Evolutionary conservation across 2,329 filamentous ascomycete genomes (phyloP).

Genomic region (Davidsoniella neocaledoniae): DNA sequence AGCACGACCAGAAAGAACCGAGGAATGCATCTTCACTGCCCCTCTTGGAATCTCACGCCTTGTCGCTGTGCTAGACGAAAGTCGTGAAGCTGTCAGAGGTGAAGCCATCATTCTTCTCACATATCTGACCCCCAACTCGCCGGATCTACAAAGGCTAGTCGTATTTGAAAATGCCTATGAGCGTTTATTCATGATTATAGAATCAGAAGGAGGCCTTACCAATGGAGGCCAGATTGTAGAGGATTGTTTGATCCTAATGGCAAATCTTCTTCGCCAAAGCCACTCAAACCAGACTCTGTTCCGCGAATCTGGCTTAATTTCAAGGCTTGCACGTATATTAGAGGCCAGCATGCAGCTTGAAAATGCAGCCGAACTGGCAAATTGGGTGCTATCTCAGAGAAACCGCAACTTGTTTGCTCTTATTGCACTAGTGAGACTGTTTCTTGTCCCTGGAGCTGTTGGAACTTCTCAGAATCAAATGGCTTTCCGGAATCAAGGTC

Average conservation of each 20-base stretch:
- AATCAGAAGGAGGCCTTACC: conserved; percentile 61
- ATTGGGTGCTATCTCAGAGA: conserved; percentile 60
- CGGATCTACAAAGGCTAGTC: conserved; percentile 85
- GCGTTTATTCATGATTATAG: conserved; percentile 65
- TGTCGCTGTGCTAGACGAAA: conserved; percentile 70
- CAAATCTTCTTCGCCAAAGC: conserved; percentile 77
- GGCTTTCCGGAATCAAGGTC: conserved; percentile 68
- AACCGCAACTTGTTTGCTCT: conserved; percentile 89
- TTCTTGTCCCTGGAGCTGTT: conserved; percentile 63
- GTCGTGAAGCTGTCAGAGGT: conserved; percentile 72
- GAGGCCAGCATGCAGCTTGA: conserved; percentile 36
- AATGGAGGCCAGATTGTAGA: conserved; percentile 80
- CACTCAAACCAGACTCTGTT: conserved; percentile 87
- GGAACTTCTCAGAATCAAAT: conserved; percentile 71
- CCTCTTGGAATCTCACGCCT: conserved; percentile 77
- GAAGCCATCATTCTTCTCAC: conserved; percentile 77
- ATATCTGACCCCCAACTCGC: conserved; percentile 69
- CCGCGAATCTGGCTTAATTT: conserved; percentile 71
- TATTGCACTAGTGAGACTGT: conserved; percentile 70
- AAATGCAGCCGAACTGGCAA: conserved; percentile 38
- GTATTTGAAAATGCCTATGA: conserved; percentile 93
- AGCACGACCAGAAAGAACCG: conserved; percentile 75
- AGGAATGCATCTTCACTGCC: conserved; percentile 84
- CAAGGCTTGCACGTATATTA: conserved; percentile 53
- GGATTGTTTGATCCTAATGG: conserved; percentile 79